These are phyloP conservation scores for Microcos paniculata DNA, from an alignment of 345 rosid species.

Conservation along the genomic window DNA sequence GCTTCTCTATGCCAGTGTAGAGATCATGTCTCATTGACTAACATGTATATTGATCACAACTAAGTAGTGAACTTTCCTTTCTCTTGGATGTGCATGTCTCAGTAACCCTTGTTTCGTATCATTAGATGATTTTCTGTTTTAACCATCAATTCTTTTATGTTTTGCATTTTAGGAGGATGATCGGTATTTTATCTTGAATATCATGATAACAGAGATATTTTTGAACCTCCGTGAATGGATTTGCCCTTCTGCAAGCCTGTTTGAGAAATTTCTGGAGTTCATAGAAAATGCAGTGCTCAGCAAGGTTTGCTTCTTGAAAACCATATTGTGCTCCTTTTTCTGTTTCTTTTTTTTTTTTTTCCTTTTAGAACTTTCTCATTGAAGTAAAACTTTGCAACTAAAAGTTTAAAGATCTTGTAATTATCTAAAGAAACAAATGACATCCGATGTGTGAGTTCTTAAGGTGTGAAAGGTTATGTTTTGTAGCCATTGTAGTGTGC, in stretches of 20 bases:
- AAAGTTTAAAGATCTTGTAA: neutral
- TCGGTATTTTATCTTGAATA: conserved; percentile 62
- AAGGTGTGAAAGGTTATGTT: neutral
- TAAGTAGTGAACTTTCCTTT: neutral
- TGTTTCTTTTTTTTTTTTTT: too few species aligned
- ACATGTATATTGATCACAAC: neutral
- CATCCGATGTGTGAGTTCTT: neutral
- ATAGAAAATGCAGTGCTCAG: conserved; percentile 62
- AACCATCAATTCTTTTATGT: conserved; percentile 5
- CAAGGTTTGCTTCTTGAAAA: conserved; percentile 54
- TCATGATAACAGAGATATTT: conserved; percentile 59
- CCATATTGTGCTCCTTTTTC: neutral
- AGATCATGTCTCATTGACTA: neutral
- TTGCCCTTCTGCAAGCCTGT: conserved; percentile 42
- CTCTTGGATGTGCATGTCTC: neutral
- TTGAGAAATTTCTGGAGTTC: conserved; percentile 59
- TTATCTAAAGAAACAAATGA: neutral
- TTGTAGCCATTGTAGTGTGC: neutral
- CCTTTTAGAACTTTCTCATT: neutral
- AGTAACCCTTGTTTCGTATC: neutral
- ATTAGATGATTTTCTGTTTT: neutral
- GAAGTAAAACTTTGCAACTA: neutral
- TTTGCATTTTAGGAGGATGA: conserved; percentile 60
- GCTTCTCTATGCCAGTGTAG: neutral
- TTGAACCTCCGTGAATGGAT: conserved; percentile 60